phyloP scores from a whole-genome alignment of 805 yeast genomes.

The Lipomyces orientalis region DNA sequence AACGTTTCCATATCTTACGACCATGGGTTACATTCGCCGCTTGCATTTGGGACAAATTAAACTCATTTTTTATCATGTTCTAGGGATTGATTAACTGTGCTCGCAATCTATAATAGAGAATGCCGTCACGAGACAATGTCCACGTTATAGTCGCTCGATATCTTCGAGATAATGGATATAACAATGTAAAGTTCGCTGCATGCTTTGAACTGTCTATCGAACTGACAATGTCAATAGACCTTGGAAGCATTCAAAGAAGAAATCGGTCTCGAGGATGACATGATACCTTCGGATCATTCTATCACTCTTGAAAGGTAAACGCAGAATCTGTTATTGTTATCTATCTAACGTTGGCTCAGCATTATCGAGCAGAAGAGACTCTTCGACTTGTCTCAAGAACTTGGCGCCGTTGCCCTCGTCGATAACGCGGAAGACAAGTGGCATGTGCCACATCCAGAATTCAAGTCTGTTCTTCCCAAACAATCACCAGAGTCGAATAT shows the following conservation, averaged over 20 bases:
- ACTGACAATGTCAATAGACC: constrained; percentile 18
- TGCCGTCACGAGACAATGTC: constrained; percentile 40
- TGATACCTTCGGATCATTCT: constrained; percentile 37
- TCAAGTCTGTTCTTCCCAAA: constrained; percentile 27
- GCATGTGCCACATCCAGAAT: constrained; percentile 31
- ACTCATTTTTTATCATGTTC: not conserved
- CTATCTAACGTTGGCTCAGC: constrained; percentile 14
- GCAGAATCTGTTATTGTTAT: not conserved
- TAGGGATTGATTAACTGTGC: not conserved
- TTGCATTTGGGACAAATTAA: not conserved
- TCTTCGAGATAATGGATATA: constrained; percentile 36
- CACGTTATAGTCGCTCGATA: constrained; percentile 39
- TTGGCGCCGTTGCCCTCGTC: constrained; percentile 25
- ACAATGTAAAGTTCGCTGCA: constrained; percentile 11
- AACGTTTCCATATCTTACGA: not conserved
- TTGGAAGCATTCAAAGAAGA: constrained; percentile 35
- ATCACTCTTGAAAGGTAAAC: constrained; percentile 35
- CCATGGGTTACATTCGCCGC: not conserved
- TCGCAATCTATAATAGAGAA: constrained; percentile 6
- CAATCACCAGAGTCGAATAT: constrained; percentile 33
- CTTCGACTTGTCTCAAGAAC: constrained; percentile 28
- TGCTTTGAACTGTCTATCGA: not conserved
- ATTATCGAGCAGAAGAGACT: constrained; percentile 36
- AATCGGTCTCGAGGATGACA: constrained; percentile 37
- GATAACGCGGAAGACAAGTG: constrained; percentile 26